phyloP scores from a whole-genome alignment of 2,329 filamentous ascomycete species.

The Penicillium decumbens region DNA sequence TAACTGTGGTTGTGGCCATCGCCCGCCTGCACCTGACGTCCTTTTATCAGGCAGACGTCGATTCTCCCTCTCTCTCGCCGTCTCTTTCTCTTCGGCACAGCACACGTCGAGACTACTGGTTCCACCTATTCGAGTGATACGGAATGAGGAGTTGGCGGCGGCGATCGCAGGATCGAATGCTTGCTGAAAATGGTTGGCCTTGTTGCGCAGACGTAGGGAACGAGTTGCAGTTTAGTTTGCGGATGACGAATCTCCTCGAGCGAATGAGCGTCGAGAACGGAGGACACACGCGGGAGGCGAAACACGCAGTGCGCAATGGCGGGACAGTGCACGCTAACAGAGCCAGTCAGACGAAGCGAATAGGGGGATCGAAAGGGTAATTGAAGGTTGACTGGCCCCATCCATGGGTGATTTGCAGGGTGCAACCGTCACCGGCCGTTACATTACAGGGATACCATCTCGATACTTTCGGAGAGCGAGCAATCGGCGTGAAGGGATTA shows the following conservation, averaged over 20 bases:
- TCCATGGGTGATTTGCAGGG: constrained; percentile 3
- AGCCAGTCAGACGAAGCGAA: not conserved
- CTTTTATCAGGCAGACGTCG: not conserved
- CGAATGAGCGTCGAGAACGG: constrained; percentile 27
- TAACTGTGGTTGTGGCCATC: constrained; percentile 42
- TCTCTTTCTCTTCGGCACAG: not conserved
- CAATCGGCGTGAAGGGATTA: not conserved
- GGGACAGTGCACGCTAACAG: not conserved
- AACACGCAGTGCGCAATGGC: not conserved
- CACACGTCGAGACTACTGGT: not conserved
- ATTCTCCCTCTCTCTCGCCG: not conserved
- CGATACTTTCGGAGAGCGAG: constrained; percentile 5
- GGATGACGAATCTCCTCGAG: constrained; percentile 31
- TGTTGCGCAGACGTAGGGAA: not conserved
- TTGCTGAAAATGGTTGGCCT: not conserved
- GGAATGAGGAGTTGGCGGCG: not conserved
- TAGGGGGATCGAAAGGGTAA: constrained; percentile 1
- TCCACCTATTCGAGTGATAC: not conserved
- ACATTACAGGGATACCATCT: constrained; percentile 5
- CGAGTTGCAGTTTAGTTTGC: constrained; percentile 6
- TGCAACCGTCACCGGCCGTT: constrained; percentile 10
- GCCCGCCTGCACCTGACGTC: constrained; percentile 6
- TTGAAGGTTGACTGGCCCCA: constrained; percentile 1
- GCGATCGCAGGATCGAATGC: not conserved
- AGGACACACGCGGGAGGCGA: constrained; percentile 12